Conservation (phyloP, 1,284 basidiomycete species). For the Tilletiopsis washingtonensis region DNA sequence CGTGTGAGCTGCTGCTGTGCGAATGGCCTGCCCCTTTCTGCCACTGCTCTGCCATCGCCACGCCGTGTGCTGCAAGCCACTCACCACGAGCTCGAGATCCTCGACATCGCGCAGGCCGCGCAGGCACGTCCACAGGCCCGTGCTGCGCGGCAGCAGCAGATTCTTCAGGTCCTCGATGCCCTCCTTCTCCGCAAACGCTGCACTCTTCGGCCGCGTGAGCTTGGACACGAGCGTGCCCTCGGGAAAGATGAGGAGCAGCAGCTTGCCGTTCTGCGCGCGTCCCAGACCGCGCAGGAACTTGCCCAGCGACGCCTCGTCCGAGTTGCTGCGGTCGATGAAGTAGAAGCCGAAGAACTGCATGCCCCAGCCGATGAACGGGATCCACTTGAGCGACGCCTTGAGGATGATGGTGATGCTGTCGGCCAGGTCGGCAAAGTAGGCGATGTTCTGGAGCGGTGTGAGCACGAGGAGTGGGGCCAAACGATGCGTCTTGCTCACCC, state of each 20-base stretch:
- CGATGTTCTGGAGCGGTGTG: slow-evolving; percentile 8
- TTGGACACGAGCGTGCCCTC: slow-evolving; percentile 37
- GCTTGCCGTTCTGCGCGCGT: not conserved
- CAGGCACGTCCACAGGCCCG: slow-evolving; percentile 76
- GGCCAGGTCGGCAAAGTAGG: slow-evolving; percentile 30
- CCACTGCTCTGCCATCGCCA: not conserved
- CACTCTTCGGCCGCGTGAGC: slow-evolving; percentile 24
- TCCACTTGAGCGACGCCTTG: slow-evolving; percentile 31
- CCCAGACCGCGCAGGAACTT: slow-evolving; percentile 20
- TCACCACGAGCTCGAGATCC: slow-evolving; percentile 65
- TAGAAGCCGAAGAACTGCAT: slow-evolving; percentile 43
- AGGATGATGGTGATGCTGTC: slow-evolving; percentile 34
- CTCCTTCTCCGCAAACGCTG: slow-evolving; percentile 36
- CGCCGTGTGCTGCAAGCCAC: too few relatives aligned
- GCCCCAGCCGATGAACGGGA: slow-evolving; percentile 34
- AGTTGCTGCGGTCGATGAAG: slow-evolving; percentile 33
- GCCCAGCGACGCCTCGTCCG: slow-evolving; percentile 23
- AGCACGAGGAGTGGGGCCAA: not conserved
- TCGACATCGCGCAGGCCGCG: slow-evolving; percentile 70
- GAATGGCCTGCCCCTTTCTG: not conserved
- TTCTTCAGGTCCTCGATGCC: slow-evolving; percentile 65
- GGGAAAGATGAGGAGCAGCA: slow-evolving; percentile 37
- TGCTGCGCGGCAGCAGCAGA: slow-evolving; percentile 76
- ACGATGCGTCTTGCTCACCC: slow-evolving; percentile 10
- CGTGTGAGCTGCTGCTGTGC: too few relatives aligned